Base-by-base conservation (phyloP, 2,329 filamentous ascomycete genomes). In the Mycosphaerelloides madeirae region DNA sequence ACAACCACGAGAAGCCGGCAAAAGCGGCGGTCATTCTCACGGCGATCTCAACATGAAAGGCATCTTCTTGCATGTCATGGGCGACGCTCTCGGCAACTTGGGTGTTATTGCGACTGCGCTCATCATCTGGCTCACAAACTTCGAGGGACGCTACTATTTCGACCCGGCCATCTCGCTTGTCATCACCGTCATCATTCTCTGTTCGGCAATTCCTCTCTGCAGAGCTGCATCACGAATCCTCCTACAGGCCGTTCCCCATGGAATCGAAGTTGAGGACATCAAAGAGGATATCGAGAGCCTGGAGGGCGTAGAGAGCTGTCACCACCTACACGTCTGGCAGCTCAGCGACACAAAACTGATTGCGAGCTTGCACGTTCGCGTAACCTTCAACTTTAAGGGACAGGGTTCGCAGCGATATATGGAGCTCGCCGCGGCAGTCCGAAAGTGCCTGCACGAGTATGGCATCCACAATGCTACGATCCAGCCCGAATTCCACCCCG, bases 291-390 rank as follows among this genome's bases (percentile, higher is more conserved):
- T 98, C 42, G 80, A 90, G 62, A 72, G 79, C 13, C 80, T 98
- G 5, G 84, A 85, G 0, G 90, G 90, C 32, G 85, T 98, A 37
- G 74, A 93, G 49, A 88, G 85, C 64, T 95, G 89, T 62, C 93
- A 98, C 68, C 91, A 98, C 65, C 77, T 98, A 16, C 93, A 98
- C 65, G 89, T 98, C 50, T 98, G 93, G 93, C 91, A 97, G 67
- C 78, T 98, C 28, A 95, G 86, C 13, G 91, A 97, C 63, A 93
- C 89, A 41, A 95, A 96, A 72, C 76, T 95, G 28, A 85, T 98
- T 29, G 91, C 93, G 11, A 93, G 86, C 9, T 80, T 98, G 68
- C 93, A 98, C 63, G 84, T 98, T 34, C 88, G 95, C 65, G 85
- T 98, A 16, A 82, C 83, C 36, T 95, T 95, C 65, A 86, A 90